phyloP scores from a whole-genome alignment of 371 early-diverging fungal species.

The Phascolomyces articulosus region DNA sequence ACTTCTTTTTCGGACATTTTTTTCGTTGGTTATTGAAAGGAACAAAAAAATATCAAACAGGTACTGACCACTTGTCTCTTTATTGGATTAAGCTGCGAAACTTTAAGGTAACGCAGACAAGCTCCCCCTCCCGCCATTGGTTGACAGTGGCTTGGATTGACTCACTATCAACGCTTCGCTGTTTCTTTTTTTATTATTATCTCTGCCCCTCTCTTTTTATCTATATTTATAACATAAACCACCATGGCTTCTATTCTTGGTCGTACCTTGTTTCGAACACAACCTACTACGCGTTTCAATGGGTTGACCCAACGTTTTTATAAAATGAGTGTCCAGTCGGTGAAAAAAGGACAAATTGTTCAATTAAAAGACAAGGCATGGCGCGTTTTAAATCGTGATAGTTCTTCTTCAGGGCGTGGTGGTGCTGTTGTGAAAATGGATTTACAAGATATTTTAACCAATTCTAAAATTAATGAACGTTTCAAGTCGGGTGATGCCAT shows the following conservation, averaged over 20 bases:
- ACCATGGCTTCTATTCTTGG: not conserved
- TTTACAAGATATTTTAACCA: constrained; percentile 57
- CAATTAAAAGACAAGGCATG: constrained; percentile 49
- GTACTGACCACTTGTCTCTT: too few relatives aligned
- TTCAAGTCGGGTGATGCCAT: constrained; percentile 64
- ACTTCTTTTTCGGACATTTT: constrained; percentile 25
- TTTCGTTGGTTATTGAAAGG: not conserved
- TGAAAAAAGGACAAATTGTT: constrained; percentile 53
- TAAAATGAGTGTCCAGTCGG: constrained; percentile 45
- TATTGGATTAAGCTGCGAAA: too few relatives aligned
- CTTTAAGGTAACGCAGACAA: too few relatives aligned
- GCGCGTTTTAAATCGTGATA: constrained; percentile 48
- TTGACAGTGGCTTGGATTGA: constrained; percentile 4
- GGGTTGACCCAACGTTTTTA: constrained; percentile 27
- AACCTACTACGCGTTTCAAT: not conserved
- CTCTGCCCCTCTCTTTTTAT: not conserved
- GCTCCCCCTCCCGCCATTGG: too few relatives aligned
- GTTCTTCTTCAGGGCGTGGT: constrained; percentile 49
- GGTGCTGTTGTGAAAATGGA: constrained; percentile 67
- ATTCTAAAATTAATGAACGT: constrained; percentile 62
- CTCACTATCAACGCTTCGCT: too few relatives aligned
- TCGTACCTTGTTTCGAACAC: not conserved
- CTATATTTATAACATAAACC: not conserved
- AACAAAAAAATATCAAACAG: not conserved
- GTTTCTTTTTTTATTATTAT: too few relatives aligned